A percentile compares a stretch with the other conserved stretches of the same genome.
Conservation (phyloP, 768 basidiomycete species). For the Amanita molliuscula region DNA sequence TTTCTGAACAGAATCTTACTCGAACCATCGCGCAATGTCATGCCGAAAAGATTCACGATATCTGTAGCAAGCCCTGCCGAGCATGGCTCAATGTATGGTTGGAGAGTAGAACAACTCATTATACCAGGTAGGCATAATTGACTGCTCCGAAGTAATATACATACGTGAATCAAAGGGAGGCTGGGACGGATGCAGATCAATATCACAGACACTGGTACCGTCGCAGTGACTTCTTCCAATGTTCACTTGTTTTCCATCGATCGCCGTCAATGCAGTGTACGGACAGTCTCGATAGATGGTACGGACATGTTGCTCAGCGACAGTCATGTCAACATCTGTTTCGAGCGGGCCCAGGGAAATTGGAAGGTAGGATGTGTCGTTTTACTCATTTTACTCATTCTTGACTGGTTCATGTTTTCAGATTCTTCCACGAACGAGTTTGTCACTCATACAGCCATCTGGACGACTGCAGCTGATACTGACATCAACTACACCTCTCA, state of each 20-base stretch:
- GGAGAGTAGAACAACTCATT: conserved; percentile 45
- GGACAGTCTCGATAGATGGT: neutral
- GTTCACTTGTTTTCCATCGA: conserved; percentile 9
- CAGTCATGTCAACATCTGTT: neutral
- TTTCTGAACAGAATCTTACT: conserved; percentile 37
- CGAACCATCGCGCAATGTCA: conserved; percentile 7
- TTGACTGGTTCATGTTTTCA: conserved; percentile 2
- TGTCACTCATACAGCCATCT: conserved; percentile 18
- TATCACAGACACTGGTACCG: neutral
- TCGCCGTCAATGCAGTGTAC: neutral
- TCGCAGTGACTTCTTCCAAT: conserved; percentile 7
- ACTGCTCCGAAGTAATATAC: neutral
- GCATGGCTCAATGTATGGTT: conserved; percentile 62
- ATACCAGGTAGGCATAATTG: conserved; percentile 60
- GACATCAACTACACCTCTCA: conserved; percentile 38
- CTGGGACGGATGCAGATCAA: neutral
- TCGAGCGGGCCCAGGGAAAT: neutral
- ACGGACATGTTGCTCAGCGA: neutral
- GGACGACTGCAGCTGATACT: conserved; percentile 64
- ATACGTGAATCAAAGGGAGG: neutral
- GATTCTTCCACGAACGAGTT: neutral
- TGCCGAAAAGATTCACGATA: conserved; percentile 44
- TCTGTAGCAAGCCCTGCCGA: conserved; percentile 65
- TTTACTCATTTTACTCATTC: neutral
- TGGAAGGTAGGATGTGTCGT: neutral